These are phyloP conservation scores for Volvox reticuliferus DNA, from an alignment of 139 green algal species.

Conservation along the genomic window DNA sequence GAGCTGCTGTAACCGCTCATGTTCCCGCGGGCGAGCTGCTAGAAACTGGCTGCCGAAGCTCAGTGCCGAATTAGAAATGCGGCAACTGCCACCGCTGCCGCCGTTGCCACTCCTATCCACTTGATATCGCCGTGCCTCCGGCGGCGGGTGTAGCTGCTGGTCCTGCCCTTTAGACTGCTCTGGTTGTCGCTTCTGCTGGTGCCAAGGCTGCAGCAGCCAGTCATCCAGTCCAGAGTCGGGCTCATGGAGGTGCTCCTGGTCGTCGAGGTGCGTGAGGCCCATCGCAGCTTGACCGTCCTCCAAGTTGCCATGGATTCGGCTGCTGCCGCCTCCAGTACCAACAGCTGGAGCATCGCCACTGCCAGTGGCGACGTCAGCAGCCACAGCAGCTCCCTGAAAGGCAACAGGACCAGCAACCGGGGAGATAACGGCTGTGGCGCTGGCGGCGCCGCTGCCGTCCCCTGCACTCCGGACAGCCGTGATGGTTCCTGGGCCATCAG, in stretches of 20 bases:
- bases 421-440: too few relatives aligned
- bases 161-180: neutral
- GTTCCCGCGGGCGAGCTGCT: neutral
- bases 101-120: neutral
- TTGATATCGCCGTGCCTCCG: neutral
- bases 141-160: neutral
- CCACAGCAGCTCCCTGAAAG: neutral
- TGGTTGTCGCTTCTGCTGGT: neutral
- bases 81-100: neutral
- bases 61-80: too few relatives aligned
- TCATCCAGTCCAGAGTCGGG: neutral
- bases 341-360: neutral
- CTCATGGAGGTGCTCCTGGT: slow-evolving; percentile 4
- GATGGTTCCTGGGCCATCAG: too few relatives aligned
- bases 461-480: too few relatives aligned
- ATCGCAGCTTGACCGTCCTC: neutral
- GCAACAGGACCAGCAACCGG: too few relatives aligned
- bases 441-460: too few relatives aligned
- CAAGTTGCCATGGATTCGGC: neutral
- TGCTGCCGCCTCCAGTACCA: neutral
- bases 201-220: neutral
- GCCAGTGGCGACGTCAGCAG: neutral
- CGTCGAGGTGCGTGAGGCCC: slow-evolving; percentile 13
- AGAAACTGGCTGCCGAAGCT: neutral
- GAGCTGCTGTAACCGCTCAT: too few relatives aligned